Evolutionary conservation across 176 grass and related monocot genomes (phyloP), one percentile per base, ranked within the genome.

Genomic region (Thinopyrum elongatum): DNA sequence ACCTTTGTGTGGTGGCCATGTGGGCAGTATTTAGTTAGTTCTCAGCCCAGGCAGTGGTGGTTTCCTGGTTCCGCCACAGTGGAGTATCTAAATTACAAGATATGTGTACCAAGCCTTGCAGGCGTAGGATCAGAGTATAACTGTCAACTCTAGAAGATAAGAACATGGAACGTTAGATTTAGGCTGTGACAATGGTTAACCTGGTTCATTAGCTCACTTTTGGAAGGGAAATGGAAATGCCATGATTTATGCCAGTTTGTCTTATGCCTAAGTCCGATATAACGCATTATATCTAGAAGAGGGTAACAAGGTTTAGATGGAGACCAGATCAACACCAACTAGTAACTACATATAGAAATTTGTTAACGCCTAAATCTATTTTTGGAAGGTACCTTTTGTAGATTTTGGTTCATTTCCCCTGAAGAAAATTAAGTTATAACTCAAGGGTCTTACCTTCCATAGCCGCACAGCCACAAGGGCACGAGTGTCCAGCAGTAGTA

Each of bases 401-500:
- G 33, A 77, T 55, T 74, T 16, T 47, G 16, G 39, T 63, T 64
- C 13, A 41, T 26, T 31, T 23, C 26, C 29, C 53, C 19, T 58
- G 22, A 27, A 49, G 26, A 31, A 79, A 28, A 57, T 51, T 5
- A 42, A 73, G 25, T 78, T 34, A 25, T 67, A 61, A 82, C 6
- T 78, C 7, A 77, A 63, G 25, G 68, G 22, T 49, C 69, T 86
- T 88, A 98, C 93, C 96, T 98, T 98, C 96, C 93, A 98, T 74
- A 98, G 62, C 79, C 96, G 82, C 39, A 98, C 96, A 88, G 88
- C 96, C 63, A 98, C 96, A 91, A 95, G 92, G 15, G 96, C 96
- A 74, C 82, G 91, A 76, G 93, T 98, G 76, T 98, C 96, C 60
- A 98, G 86, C 41, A 98, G 66, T 74, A 98, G 74, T 82, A 98